phyloP scores from a whole-genome alignment of 371 early-diverging fungal species.

The Mortierella sp. region DNA sequence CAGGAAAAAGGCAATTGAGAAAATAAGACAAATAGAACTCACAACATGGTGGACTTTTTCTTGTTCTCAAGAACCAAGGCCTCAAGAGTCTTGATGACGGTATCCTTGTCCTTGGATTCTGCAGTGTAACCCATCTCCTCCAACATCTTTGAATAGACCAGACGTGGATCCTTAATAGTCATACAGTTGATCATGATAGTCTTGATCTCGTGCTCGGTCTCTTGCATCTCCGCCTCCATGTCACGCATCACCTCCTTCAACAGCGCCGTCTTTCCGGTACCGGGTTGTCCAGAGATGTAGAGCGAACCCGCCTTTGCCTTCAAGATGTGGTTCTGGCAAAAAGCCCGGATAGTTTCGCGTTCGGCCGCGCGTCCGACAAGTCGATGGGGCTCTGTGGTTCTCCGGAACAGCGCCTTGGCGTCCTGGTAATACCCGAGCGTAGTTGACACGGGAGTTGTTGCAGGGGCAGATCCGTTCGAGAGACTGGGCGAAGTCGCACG shows the following conservation, averaged over 20 bases:
- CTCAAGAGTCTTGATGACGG: conserved; percentile 59
- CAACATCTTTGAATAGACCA: conserved; percentile 74
- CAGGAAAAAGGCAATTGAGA: not conserved
- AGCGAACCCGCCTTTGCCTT: conserved; percentile 65
- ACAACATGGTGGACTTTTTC: conserved; percentile 61
- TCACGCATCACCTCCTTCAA: conserved; percentile 72
- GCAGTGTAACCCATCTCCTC: conserved; percentile 60
- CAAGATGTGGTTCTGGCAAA: conserved; percentile 65
- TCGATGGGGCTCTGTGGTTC: conserved; percentile 73
- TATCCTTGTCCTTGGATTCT: conserved; percentile 35
- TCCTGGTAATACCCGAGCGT: conserved; percentile 55
- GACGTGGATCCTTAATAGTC: conserved; percentile 78
- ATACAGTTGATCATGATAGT: conserved; percentile 88
- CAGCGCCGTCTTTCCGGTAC: conserved; percentile 96
- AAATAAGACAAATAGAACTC: conserved; percentile 30
- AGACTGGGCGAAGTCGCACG: not conserved
- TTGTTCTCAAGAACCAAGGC: conserved; percentile 35
- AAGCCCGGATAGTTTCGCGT: conserved; percentile 67
- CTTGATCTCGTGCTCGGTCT: conserved; percentile 59
- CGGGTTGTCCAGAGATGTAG: conserved; percentile 94
- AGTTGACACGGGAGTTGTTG: not conserved
- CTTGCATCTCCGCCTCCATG: conserved; percentile 50
- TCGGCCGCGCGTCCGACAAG: conserved; percentile 84
- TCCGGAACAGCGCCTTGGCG: conserved; percentile 74
- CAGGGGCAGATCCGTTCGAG: not conserved